These are phyloP conservation scores for Anthoceros angustus DNA, from an alignment of 225 moss, liverwort and hornwort genomes.

Conservation along the genomic window DNA sequence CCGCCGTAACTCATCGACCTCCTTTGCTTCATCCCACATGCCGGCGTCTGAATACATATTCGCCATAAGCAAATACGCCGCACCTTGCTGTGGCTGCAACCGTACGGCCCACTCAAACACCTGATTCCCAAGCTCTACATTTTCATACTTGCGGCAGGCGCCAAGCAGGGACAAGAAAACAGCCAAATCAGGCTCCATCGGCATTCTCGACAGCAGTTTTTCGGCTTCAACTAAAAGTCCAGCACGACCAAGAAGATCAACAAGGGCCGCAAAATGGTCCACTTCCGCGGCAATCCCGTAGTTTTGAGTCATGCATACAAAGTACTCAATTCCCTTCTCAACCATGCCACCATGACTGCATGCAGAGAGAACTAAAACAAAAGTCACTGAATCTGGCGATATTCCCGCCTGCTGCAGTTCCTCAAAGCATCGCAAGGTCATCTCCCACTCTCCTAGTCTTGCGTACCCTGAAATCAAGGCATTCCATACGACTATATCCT, in stretches of 20 bases:
- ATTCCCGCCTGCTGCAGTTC: neutral
- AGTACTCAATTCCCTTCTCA: neutral
- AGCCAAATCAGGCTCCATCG: neutral
- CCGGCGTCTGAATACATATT: neutral
- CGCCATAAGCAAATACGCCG: neutral
- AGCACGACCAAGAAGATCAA: neutral
- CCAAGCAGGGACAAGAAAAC: neutral
- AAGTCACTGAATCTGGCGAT: neutral
- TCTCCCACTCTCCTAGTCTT: neutral
- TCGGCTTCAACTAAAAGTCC: neutral
- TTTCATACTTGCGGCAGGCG: neutral
- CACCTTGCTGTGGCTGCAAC: neutral
- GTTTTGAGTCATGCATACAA: neutral
- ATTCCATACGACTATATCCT: neutral
- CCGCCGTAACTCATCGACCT: neutral
- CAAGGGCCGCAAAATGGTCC: neutral
- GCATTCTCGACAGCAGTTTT: neutral
- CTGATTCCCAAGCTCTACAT: neutral
- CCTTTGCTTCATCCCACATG: constrained; percentile 5
- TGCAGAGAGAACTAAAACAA: constrained; percentile 3
- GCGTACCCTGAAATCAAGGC: neutral
- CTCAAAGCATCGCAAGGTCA: neutral
- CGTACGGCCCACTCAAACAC: neutral
- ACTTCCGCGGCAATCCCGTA: constrained; percentile 3
- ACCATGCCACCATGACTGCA: neutral